Base-by-base conservation (phyloP, 1,139 yeast genomes). In the Suhomyces anneliseae region DNA sequence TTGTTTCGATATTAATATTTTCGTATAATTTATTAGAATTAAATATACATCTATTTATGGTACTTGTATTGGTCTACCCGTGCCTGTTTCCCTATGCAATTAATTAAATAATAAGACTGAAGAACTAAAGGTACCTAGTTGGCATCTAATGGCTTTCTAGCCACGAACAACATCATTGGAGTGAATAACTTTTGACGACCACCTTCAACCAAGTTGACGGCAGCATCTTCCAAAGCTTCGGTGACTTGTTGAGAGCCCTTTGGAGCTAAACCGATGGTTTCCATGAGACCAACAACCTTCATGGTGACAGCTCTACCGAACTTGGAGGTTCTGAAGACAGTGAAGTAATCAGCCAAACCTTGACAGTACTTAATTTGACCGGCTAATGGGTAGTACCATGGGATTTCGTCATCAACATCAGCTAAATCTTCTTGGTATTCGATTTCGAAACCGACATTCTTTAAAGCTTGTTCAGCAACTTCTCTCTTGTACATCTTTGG, bases 351-450 rank as follows among this genome's bases (percentile, higher is more conserved):
- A 52, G 84, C 77, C 29, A 89, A 54, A 45, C 85, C 75, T 74
- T 92, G 97, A 49, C 89, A 82, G 70, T 87, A 86, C 70, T 82
- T 87, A 87, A 90, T 83, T 57, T 93, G 96, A 63, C 99, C 99
- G 54, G 95, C 79, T 65, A 93, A 81, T 60, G 99, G 99, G 71
- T 92, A 92, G 76, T 87, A 93, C 99, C 99, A 93, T 58, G 99
- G 99, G 56, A 93, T 80, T 43, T 81, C 89, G 65, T 90, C 97
- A 53, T 81, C 83, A 51, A 74, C 72, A 55, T 83, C 90, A 46
- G 99, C 97, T 67, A 93, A 78, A 69, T 93, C 99, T 59, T 78
- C 76, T 69, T 84, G 81, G 66, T 79, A 81, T 61, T 81, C 79
- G 58, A 93, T 74, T 58, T 88, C 87, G 68, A 93, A 93, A 12